Evolutionary conservation across 2,329 filamentous ascomycete genomes (phyloP).

Genomic region (Chaetoscypha palmicola): DNA sequence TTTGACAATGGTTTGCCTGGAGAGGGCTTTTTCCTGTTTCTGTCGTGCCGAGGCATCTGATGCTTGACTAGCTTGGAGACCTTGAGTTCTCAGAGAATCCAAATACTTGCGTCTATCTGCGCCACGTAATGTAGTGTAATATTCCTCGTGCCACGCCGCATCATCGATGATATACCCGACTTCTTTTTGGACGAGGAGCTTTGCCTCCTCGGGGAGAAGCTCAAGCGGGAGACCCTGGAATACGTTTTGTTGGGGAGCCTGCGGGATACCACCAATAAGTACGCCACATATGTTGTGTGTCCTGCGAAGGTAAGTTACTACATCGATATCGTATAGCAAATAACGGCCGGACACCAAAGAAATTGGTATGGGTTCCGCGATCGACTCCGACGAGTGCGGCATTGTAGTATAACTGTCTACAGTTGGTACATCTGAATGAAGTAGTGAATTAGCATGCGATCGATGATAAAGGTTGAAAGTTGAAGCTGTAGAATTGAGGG

Average conservation of each 20-base stretch:
- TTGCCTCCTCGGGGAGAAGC: slow-evolving; percentile 84
- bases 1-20: slow-evolving; percentile 24
- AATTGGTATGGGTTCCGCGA: slow-evolving; percentile 62
- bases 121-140: slow-evolving; percentile 51
- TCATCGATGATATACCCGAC: slow-evolving; percentile 80
- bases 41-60: slow-evolving; percentile 24
- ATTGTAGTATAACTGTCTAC: slow-evolving; percentile 8
- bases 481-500: slow-evolving; percentile 11
- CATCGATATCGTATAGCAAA: slow-evolving; percentile 81
- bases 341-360: slow-evolving; percentile 74
- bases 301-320: slow-evolving; percentile 70
- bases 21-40: slow-evolving; percentile 22
- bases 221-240: slow-evolving; percentile 86
- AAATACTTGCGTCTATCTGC: slow-evolving; percentile 57
- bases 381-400: slow-evolving; percentile 13
- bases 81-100: slow-evolving; percentile 40
- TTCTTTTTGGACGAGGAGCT: slow-evolving; percentile 68
- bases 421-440: slow-evolving; percentile 2
- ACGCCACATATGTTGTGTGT: slow-evolving; percentile 80
- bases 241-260: slow-evolving; percentile 89
- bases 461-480: background rate
- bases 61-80: slow-evolving; percentile 42
- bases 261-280: slow-evolving; percentile 79
- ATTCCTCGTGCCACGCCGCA: slow-evolving; percentile 57
- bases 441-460: slow-evolving; percentile 10